Evolutionary conservation across 2,329 filamentous ascomycete genomes (phyloP), one percentile per base, ranked within the genome.

Genomic region (Ilyonectria robusta): DNA sequence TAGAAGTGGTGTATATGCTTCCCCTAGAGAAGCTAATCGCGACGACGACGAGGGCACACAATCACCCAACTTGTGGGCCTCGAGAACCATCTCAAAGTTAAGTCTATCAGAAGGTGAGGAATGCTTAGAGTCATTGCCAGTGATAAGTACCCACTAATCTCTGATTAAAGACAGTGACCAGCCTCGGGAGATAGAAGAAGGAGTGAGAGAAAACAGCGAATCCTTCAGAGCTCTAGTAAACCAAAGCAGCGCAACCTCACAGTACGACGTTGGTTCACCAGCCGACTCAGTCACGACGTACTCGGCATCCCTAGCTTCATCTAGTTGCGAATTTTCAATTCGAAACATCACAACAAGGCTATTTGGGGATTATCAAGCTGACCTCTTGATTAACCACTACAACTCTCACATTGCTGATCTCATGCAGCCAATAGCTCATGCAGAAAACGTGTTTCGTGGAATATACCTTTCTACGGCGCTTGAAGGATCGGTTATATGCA

Each of bases 341-440:
- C 57, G 37, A 21, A 40, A 42, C 19, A 40, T 65, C 8, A 33
- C 21, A 15, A 57, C 19, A 13, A 58, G 54, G 15, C 29, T 62
- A 9, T 66, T 51, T 33, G 58, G 53, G 40, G 58, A 66, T 19
- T 4, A 23, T 21, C 57, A 61, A 10, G 35, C 56, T n/a, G 57
- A 64, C 31, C 46, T 61, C 3, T 21, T 69, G 5, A 58, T 69
- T n/a, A 66, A 61, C n/a, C 67, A 69, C 29, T 69, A 69, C 19
- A 59, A 59, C 33, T 9, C 60, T 10, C 56, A 67, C 19, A 48
- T 69, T n/a, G 65, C 67, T 53, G 67, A 67, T 55, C 55, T 69
- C 15, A 53, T 69, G 13, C 67, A 69, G 48, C 56, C 67, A 11
- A 66, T 69, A 31, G 57, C 55, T 17, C 59, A 67, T 31, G 47